Conservation (phyloP, 306 rosid species). For the Cyclanthera cordifolia region DNA sequence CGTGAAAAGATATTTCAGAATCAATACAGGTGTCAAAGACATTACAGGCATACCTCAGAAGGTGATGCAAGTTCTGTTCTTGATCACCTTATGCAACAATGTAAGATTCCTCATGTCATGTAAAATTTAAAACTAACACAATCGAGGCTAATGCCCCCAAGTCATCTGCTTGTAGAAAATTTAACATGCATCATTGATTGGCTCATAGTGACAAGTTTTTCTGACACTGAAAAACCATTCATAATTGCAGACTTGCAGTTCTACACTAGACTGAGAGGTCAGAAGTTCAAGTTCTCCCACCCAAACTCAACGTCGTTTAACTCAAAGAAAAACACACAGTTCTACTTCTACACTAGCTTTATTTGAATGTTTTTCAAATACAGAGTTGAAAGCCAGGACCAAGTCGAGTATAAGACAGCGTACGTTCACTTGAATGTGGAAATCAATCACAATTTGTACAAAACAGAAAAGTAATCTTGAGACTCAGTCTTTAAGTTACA, state of each 20-base stretch:
- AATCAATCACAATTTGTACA: neutral
- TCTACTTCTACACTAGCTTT: neutral
- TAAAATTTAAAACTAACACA: neutral
- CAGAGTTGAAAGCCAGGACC: neutral
- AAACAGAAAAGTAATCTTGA: neutral
- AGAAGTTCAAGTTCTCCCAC: too few species aligned
- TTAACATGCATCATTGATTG: neutral
- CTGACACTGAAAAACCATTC: neutral
- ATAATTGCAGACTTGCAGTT: neutral
- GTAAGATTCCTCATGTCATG: neutral
- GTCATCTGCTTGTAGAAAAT: neutral
- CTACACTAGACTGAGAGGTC: too few species aligned
- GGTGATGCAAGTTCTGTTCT: neutral
- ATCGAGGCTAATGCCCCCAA: neutral
- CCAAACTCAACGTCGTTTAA: too few species aligned
- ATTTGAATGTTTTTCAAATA: neutral
- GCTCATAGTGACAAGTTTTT: neutral
- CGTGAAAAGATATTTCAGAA: neutral
- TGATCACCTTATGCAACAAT: neutral
- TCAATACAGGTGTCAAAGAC: neutral
- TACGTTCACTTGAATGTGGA: neutral
- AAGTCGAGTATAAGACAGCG: neutral
- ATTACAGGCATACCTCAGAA: neutral
- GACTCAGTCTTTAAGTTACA: neutral
- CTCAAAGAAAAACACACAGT: too few species aligned